Conservation (phyloP, 2,329 filamentous ascomycete genomes). For the Mycogone perniciosa region DNA sequence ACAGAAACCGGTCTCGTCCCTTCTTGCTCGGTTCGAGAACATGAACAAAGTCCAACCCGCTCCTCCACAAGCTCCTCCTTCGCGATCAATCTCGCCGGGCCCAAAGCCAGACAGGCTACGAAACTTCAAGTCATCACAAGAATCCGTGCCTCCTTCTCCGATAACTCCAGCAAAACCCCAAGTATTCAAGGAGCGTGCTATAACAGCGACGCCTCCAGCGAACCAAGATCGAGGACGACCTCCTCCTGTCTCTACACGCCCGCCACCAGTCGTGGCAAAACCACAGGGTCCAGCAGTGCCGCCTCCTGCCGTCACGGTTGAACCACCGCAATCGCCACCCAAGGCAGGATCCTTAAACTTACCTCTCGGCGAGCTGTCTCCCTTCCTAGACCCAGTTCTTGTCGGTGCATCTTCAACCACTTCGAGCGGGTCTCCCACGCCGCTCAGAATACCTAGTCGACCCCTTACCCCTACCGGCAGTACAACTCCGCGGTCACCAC, state of each 20-base stretch:
- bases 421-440: constrained; percentile 36
- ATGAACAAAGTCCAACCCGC: constrained; percentile 35
- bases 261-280: constrained; percentile 18
- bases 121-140: constrained; percentile 34
- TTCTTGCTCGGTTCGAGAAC: constrained; percentile 76
- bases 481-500: constrained; percentile 36
- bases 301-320: constrained; percentile 61
- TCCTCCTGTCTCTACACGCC: constrained; percentile 21
- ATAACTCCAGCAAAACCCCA: constrained; percentile 16
- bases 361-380: constrained; percentile 34
- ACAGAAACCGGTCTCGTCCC: constrained; percentile 74
- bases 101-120: constrained; percentile 39
- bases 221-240: constrained; percentile 21
- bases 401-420: constrained; percentile 32
- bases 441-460: constrained; percentile 50
- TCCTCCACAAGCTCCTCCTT: constrained; percentile 18
- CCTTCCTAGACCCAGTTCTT: constrained; percentile 44
- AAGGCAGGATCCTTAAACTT: constrained; percentile 37
- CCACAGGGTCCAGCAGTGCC: constrained; percentile 21
- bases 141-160: constrained; percentile 17
- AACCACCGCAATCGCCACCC: constrained; percentile 64
- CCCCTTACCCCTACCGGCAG: constrained; percentile 46
- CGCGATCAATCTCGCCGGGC: constrained; percentile 32
- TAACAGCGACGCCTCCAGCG: constrained; percentile 12
- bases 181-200: constrained; percentile 12